A percentile compares a stretch with the other conserved stretches of the same genome.
These are phyloP conservation scores for Pichia thaimueangensis DNA, from an alignment of 805 yeast species.

Conservation along the genomic window DNA sequence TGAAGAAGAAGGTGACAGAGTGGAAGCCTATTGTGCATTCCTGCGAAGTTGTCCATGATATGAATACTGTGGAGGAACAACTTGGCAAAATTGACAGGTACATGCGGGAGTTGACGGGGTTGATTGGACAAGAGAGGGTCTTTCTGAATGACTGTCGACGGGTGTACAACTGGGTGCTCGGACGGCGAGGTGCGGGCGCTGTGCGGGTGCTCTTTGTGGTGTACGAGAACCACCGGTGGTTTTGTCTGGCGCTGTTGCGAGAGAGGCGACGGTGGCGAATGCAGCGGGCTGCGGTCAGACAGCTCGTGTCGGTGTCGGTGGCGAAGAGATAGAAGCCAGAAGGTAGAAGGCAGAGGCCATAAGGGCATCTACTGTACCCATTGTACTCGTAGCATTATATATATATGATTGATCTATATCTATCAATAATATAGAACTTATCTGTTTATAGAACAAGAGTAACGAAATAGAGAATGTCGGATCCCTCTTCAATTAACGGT, in stretches of 20 bases:
- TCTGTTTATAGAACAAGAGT: background rate
- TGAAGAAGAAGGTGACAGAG: background rate
- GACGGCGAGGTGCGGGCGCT: background rate
- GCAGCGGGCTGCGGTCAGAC: background rate
- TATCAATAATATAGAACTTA: too few relatives aligned
- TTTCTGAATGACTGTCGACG: background rate
- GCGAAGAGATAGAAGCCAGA: background rate
- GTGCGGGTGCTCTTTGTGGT: background rate
- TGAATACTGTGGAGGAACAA: background rate
- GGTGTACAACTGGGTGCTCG: background rate
- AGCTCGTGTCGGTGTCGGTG: background rate
- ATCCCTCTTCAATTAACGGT: slow-evolving; percentile 77
- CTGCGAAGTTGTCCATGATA: background rate
- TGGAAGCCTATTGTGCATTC: slow-evolving; percentile 1
- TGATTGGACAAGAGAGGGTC: background rate
- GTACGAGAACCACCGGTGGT: background rate
- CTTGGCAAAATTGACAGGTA: background rate
- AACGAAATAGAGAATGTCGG: slow-evolving; percentile 62
- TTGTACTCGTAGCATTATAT: too few relatives aligned
- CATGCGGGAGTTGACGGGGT: background rate
- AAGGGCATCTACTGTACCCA: too few relatives aligned
- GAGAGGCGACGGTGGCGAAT: background rate
- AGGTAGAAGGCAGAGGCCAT: too few relatives aligned
- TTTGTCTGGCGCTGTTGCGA: background rate
- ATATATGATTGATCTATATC: too few relatives aligned